Percentiles rank a stretch among this genome's conserved stretches.
phyloP scores from a whole-genome alignment of 208 protist genomes.

The Acanthamoeba royreba region DNA sequence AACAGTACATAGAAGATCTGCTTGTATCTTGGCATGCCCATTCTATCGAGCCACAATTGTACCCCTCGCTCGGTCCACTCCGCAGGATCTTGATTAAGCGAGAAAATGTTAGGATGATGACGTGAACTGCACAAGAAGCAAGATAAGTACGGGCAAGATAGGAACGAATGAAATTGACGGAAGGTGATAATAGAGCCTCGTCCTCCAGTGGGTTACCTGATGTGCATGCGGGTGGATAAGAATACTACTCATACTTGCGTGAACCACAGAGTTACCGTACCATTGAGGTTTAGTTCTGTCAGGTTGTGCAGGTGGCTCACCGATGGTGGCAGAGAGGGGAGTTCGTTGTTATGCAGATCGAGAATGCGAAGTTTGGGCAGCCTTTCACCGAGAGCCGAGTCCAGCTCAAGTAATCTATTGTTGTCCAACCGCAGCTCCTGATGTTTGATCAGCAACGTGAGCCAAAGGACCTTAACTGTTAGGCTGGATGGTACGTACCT shows the following conservation, averaged over 20 bases:
- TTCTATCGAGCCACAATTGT: neutral
- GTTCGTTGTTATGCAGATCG: neutral
- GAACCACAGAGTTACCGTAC: neutral
- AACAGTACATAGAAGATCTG: conserved; percentile 5
- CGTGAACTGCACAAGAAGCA: no score
- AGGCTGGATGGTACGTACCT: no score
- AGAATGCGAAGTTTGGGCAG: neutral
- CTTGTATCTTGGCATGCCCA: neutral
- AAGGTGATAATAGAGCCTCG: neutral
- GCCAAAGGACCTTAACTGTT: no score
- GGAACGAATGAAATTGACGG: neutral
- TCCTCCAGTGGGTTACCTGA: neutral
- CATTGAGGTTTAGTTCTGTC: neutral
- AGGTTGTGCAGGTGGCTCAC: neutral
- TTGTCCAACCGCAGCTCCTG: conserved; percentile 11
- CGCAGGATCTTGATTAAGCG: neutral
- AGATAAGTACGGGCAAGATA: neutral
- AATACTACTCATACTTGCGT: neutral
- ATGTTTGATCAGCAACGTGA: neutral
- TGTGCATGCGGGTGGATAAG: neutral
- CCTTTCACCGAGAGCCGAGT: neutral
- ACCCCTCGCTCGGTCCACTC: neutral
- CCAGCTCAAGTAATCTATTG: neutral
- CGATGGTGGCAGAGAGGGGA: neutral
- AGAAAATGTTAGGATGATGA: no score